These are phyloP conservation scores for Coccinonectria pachysandricola DNA, from an alignment of 2,329 filamentous ascomycete genomes.

Conservation along the genomic window DNA sequence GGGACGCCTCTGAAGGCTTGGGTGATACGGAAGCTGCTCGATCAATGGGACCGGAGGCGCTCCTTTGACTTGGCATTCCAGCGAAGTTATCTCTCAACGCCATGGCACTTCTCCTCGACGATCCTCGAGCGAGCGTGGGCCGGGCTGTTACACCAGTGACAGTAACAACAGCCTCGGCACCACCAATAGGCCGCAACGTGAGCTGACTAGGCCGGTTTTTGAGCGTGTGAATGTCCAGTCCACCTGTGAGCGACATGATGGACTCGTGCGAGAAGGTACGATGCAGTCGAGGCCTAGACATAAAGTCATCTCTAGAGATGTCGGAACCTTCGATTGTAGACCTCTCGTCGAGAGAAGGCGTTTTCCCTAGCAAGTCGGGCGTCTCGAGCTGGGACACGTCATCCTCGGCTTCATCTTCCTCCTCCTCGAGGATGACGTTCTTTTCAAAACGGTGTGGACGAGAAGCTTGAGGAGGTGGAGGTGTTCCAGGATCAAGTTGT, in stretches of 20 bases:
- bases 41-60: constrained; percentile 22
- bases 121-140: constrained; percentile 42
- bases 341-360: constrained; percentile 24
- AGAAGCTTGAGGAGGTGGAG: constrained; percentile 11
- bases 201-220: constrained; percentile 68
- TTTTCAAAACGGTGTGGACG: constrained; percentile 16
- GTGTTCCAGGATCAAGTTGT: constrained; percentile 24
- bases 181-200: constrained; percentile 43
- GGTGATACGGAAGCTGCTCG: constrained; percentile 19
- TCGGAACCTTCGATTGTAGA: constrained; percentile 23
- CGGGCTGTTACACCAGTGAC: constrained; percentile 49
- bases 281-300: constrained; percentile 40
- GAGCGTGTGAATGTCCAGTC: constrained; percentile 82
- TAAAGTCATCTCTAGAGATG: constrained; percentile 24
- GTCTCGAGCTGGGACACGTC: constrained; percentile 10
- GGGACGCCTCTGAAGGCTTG: constrained; percentile 13
- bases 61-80: constrained; percentile 25
- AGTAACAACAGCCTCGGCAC: constrained; percentile 45
- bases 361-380: constrained; percentile 18
- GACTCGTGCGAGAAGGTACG: constrained; percentile 75
- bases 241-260: constrained; percentile 75
- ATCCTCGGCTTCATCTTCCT: constrained; percentile 22
- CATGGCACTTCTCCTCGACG: constrained; percentile 39
- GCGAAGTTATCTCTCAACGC: constrained; percentile 48
- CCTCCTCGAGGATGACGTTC: constrained; percentile 28